Percentiles rank a stretch among this genome's conserved stretches.
These are phyloP conservation scores for Didymella sp. DNA, from an alignment of 2,329 filamentous ascomycete genomes.

Conservation along the genomic window DNA sequence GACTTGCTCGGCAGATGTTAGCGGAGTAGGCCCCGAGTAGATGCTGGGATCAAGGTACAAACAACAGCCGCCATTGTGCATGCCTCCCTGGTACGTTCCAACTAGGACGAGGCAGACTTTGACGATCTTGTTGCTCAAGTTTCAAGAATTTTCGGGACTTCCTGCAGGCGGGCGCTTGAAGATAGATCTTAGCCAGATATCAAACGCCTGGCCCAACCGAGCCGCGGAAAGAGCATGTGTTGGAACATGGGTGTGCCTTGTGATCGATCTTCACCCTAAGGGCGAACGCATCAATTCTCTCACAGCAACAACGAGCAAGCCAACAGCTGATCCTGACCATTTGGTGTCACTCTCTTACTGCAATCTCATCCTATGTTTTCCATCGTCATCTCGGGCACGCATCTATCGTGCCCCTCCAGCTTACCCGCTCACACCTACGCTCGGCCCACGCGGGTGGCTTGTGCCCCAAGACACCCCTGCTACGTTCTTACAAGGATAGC, in stretches of 20 bases:
- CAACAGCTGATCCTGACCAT: neutral
- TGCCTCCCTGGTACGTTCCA: neutral
- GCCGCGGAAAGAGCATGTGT: neutral
- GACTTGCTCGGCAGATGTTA: neutral
- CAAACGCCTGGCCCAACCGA: neutral
- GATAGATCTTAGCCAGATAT: neutral
- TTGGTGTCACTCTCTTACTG: neutral
- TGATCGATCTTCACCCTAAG: conserved; percentile 5
- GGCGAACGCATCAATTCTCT: neutral
- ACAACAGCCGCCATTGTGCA: neutral
- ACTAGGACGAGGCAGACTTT: conserved; percentile 4
- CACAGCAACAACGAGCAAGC: neutral
- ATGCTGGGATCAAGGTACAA: conserved; percentile 1
- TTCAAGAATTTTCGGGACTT: neutral
- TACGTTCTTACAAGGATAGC: neutral
- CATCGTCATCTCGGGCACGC: conserved; percentile 1
- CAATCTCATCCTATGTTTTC: neutral
- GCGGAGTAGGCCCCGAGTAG: neutral
- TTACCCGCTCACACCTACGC: conserved; percentile 3
- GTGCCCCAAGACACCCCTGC: conserved; percentile 4
- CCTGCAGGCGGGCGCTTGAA: neutral
- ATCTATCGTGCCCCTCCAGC: neutral
- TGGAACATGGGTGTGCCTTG: conserved; percentile 7
- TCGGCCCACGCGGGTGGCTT: conserved; percentile 13
- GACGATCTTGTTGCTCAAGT: neutral